These are phyloP conservation scores for Citrullus amarus DNA, from an alignment of 306 rosid genomes.

Conservation along the genomic window DNA sequence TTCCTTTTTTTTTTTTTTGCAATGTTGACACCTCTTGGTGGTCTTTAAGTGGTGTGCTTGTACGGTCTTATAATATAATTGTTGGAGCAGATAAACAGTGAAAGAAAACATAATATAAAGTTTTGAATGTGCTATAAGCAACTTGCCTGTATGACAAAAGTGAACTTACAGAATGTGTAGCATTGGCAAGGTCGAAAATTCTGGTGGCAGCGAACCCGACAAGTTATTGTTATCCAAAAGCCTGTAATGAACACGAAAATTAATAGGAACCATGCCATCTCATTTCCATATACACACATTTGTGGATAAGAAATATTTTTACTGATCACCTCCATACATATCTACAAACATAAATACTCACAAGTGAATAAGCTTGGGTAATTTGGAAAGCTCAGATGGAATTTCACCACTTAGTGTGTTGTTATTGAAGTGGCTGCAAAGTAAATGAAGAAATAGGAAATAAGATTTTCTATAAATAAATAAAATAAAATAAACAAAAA, in stretches of 20 bases:
- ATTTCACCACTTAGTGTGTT: constrained; percentile 36
- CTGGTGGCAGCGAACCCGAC: constrained; percentile 33
- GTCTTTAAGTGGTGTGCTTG: not conserved
- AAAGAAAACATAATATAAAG: not conserved
- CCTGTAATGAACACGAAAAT: constrained; percentile 11
- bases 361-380: constrained; percentile 25
- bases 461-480: not conserved
- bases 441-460: not conserved
- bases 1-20: not conserved
- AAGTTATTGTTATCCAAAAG: constrained; percentile 43
- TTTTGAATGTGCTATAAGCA: not conserved
- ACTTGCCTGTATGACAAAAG: not conserved
- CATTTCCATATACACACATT: not conserved
- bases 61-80: not conserved
- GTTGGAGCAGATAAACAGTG: not conserved
- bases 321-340: not conserved
- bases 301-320: not conserved
- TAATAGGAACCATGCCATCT: not conserved
- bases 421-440: constrained; percentile 43
- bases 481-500: not conserved
- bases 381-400: constrained; percentile 26
- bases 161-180: constrained; percentile 26
- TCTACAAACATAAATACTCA: constrained; percentile 16
- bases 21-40: not conserved
- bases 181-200: constrained; percentile 11